These are phyloP conservation scores for Acanthamoeba triangularis DNA, from an alignment of 208 protist species.

Conservation along the genomic window DNA sequence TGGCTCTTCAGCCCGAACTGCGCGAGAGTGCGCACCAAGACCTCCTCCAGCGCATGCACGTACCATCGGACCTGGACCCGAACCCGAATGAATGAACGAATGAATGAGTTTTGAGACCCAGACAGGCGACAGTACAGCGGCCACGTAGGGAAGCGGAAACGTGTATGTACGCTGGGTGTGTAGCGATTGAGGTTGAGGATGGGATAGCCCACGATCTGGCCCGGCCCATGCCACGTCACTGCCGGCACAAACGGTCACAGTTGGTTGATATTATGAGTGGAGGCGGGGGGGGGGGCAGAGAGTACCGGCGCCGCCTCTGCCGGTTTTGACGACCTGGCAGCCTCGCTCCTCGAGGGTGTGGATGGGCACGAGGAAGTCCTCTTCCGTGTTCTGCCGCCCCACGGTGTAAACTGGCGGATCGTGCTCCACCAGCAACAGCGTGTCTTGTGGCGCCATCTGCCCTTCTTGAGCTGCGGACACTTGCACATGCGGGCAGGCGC, in stretches of 20 bases:
- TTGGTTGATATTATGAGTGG: background rate
- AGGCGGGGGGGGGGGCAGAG: too few relatives aligned
- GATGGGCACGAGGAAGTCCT: constrained; percentile 46
- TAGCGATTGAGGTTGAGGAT: constrained; percentile 35
- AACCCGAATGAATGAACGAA: too few relatives aligned
- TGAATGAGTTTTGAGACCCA: background rate
- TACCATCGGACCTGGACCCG: constrained; percentile 48
- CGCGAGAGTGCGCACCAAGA: background rate
- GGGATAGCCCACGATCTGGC: constrained; percentile 62
- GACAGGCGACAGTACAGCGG: too few relatives aligned
- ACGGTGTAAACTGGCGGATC: constrained; percentile 38
- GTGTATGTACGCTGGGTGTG: background rate
- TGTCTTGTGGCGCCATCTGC: background rate
- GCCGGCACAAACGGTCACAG: background rate
- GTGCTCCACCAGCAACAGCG: constrained; percentile 26
- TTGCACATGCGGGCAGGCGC: background rate
- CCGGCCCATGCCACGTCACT: constrained; percentile 62
- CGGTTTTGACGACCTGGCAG: background rate
- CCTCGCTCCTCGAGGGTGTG: background rate
- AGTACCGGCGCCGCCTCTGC: constrained; percentile 12
- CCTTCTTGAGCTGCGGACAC: too few relatives aligned
- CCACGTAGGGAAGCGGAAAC: too few relatives aligned
- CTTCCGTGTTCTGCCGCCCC: constrained; percentile 42
- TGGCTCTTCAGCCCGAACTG: background rate
- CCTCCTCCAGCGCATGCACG: constrained; percentile 55